Conservation (phyloP, 2,329 filamentous ascomycete species). For the Sporothrix luriei region DNA sequence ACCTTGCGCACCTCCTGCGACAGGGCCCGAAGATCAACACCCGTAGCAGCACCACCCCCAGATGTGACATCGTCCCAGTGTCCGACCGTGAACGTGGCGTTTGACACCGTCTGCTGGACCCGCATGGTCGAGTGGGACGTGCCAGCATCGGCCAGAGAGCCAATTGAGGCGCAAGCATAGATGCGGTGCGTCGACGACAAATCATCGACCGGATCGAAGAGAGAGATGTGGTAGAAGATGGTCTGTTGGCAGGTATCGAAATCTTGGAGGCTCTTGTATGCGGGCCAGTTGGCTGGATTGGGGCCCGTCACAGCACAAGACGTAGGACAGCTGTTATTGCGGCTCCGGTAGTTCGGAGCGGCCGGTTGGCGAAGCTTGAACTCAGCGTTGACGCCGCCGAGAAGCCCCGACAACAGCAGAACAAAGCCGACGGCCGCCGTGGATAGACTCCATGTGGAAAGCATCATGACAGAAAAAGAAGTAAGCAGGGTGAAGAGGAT, state of each 20-base stretch:
- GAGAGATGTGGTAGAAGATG: neutral
- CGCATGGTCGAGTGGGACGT: neutral
- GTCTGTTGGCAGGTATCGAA: neutral
- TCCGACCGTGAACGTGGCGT: no score
- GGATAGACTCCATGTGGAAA: neutral
- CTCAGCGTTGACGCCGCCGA: neutral
- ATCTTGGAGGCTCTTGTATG: slow-evolving; percentile 5
- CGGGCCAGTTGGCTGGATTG: slow-evolving; percentile 13
- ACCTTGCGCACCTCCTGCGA: neutral
- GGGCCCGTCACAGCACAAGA: slow-evolving; percentile 1
- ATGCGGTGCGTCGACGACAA: no score
- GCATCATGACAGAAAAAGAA: neutral
- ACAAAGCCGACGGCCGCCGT: neutral
- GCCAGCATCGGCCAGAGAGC: no score
- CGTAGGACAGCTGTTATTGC: slow-evolving; percentile 7
- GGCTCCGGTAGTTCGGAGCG: neutral
- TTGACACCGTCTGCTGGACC: no score
- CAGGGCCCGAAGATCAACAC: neutral
- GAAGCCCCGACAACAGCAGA: neutral
- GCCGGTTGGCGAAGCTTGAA: slow-evolving; percentile 8
- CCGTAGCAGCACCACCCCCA: neutral
- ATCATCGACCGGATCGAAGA: no score
- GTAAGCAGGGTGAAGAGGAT: neutral
- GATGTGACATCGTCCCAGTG: no score
- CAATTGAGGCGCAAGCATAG: no score